A percentile compares a stretch with the other conserved stretches of the same genome.
These are phyloP conservation scores for Verticillium dahliae DNA, from an alignment of 2,329 filamentous ascomycete species.

Conservation along the genomic window DNA sequence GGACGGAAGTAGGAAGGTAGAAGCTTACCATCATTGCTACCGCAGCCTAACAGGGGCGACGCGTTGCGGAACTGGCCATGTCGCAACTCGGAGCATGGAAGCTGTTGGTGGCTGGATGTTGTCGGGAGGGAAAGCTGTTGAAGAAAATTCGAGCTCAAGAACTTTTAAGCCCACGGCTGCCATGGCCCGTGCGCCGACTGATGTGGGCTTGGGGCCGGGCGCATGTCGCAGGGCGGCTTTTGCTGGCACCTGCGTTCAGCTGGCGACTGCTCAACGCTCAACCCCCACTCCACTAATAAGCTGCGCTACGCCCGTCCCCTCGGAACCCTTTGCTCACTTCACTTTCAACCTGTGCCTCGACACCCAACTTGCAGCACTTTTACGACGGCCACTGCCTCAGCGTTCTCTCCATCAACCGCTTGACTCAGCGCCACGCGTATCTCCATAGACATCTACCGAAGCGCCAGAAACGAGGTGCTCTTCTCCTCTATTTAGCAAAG, in stretches of 20 bases:
- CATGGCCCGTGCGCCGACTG: neutral
- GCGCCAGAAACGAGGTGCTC: too few relatives aligned
- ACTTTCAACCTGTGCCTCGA: neutral
- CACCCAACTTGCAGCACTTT: neutral
- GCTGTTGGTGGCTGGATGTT: neutral
- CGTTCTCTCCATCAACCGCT: too few relatives aligned
- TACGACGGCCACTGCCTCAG: neutral
- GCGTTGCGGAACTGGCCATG: neutral
- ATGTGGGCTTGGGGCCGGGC: neutral
- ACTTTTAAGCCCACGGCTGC: neutral
- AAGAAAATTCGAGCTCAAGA: slow-evolving; percentile 1
- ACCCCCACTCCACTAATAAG: neutral
- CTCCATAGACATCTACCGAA: too few relatives aligned
- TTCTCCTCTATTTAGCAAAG: neutral
- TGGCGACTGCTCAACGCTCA: neutral
- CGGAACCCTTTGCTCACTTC: neutral
- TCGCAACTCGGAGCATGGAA: neutral
- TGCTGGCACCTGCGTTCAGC: neutral
- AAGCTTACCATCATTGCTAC: slow-evolving; percentile 11
- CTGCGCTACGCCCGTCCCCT: neutral
- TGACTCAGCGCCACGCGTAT: too few relatives aligned
- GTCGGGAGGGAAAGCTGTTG: neutral
- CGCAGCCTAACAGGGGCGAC: neutral
- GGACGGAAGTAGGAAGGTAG: neutral
- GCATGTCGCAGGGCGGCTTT: neutral